Evolutionary conservation across 768 basidiomycete species (phyloP).

Genomic region (Jaapia argillacea): DNA sequence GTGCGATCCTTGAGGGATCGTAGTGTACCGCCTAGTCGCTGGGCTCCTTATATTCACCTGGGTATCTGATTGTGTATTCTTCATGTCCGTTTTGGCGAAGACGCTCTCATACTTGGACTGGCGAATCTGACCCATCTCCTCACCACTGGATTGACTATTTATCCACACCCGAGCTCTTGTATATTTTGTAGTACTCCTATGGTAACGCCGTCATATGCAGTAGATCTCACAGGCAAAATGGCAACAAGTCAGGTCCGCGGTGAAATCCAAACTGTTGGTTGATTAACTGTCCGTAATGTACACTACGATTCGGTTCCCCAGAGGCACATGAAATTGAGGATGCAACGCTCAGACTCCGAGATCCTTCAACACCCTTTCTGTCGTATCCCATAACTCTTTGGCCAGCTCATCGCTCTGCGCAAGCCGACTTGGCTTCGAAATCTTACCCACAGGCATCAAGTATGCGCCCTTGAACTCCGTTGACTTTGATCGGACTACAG

Average conservation of each 20-base stretch:
- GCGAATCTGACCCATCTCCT: too few species aligned
- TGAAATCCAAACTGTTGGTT: too few species aligned
- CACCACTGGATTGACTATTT: too few species aligned
- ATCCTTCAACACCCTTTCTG: conserved; percentile 20
- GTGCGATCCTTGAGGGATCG: neutral
- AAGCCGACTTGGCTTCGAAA: conserved; percentile 17
- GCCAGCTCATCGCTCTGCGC: conserved; percentile 23
- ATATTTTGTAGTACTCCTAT: too few species aligned
- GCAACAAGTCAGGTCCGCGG: too few species aligned
- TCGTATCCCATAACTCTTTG: conserved; percentile 28
- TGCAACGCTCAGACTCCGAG: too few species aligned
- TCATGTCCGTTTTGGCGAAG: neutral
- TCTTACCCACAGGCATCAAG: conserved; percentile 22
- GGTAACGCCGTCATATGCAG: too few species aligned
- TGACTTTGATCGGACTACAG: conserved; percentile 19
- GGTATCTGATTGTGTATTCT: neutral
- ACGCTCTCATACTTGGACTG: neutral
- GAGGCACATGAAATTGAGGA: too few species aligned
- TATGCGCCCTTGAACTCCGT: conserved; percentile 27
- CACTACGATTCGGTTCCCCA: too few species aligned
- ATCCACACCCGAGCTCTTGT: too few species aligned
- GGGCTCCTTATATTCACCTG: neutral
- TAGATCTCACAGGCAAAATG: too few species aligned
- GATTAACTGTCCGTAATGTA: too few species aligned
- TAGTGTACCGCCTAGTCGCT: neutral